Evolutionary conservation across 768 basidiomycete genomes (phyloP), one percentile per base, ranked within the genome.

Genomic region (Filobasidium wieringae): DNA sequence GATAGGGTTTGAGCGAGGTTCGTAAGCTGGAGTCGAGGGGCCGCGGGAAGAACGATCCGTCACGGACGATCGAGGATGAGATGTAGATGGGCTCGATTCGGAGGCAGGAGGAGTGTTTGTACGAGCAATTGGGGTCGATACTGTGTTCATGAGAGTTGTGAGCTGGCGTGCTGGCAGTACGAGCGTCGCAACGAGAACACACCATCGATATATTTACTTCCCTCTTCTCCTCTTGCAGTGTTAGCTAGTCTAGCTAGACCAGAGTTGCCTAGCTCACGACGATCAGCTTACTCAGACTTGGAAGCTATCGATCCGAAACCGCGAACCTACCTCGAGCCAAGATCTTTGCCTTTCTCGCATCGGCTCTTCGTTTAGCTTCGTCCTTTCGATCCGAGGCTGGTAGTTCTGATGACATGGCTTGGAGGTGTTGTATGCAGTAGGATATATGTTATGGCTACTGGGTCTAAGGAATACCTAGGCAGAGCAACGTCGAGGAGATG

Each of bases 201-300:
- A 68, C 71, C 60, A 51, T 66, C 68, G 53, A 70, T 70, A 19
- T 70, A 55, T 57, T 57, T 63, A 12, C 68, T 65, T 9, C 66
- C 72, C 59, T 73, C 72, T 11, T 71, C 72, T 2, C 72, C 72
- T 58, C 72, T 55, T 8, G 72, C 72, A 2, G 72, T 70, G 27
- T 66, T 69, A 41, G 72, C 72, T 2, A 73, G 58, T 51, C 71
- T 71, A 3, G 64, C 62, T 9, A 71, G 55, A 22, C 72, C 72
- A 11, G 57, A 52, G 34, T 32, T 34, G 17, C 55, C 55, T 57
- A 17, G n/a, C n/a, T 8, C 19, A 15, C 9, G 8, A 14, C 29
- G 31, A 30, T 26, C 37, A 43, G 22, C 37, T 0, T 66, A 59
- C 54, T 14, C 19, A 26, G 17, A 51, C 30, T 2, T 51, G n/a